Percentiles rank a stretch among this genome's conserved stretches.
These are phyloP conservation scores for Chrysoporthe deuterocubensis DNA, from an alignment of 2,329 filamentous ascomycete species.

Conservation along the genomic window DNA sequence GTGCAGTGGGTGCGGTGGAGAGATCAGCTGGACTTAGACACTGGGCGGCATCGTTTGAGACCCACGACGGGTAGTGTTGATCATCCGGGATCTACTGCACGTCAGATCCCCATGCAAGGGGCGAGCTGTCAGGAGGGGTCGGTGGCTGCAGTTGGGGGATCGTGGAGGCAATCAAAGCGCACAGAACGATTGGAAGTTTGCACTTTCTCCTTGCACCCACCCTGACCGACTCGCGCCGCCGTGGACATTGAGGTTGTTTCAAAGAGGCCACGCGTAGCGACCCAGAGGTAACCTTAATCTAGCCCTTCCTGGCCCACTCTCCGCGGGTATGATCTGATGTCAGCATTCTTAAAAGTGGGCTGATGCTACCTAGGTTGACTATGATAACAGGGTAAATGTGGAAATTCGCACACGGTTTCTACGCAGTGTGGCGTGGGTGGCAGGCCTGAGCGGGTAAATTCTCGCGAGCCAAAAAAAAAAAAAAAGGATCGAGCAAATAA, in stretches of 20 bases:
- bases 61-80: not conserved
- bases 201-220: not conserved
- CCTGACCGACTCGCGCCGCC: not conserved
- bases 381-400: not conserved
- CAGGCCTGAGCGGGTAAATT: not conserved
- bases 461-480: not conserved
- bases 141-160: not conserved
- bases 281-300: not conserved
- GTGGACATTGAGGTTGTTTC: not conserved
- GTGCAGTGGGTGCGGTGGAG: not conserved
- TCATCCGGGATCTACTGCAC: slow-evolving; percentile 1
- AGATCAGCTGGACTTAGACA: not conserved
- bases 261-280: not conserved
- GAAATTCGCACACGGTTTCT: not conserved
- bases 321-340: not conserved
- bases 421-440: not conserved
- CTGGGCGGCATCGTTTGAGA: not conserved
- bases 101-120: slow-evolving; percentile 4
- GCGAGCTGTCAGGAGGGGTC: not conserved
- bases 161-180: not conserved
- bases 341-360: not conserved
- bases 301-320: not conserved
- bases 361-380: not conserved
- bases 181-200: not conserved
- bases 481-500: not conserved